Base-by-base conservation (phyloP, 1,284 basidiomycete genomes). In the Lentinus polychrous region DNA sequence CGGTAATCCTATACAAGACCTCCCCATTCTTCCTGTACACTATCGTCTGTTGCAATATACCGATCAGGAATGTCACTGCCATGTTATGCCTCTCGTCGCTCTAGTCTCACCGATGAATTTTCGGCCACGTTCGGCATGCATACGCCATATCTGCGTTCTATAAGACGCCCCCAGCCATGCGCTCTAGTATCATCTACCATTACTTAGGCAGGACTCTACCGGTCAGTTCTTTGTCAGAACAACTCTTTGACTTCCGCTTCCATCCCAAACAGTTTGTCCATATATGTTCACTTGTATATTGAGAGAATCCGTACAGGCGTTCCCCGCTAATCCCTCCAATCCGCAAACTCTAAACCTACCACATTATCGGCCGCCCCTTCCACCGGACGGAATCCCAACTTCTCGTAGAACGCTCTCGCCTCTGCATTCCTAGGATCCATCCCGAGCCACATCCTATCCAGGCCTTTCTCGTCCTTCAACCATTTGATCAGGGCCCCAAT, bases 371-470 rank as follows among this genome's bases (percentile, higher is more conserved):
- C 66, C 17, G 71, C 73, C 0, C 74, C 77, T 36, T 72, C 71
- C 49, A 83, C 70, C 18, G 55, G 59, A 17, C 66, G 64, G 59
- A 84, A 85, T 3, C 79, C 80, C 46, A 85, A 43, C 49, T 65
- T 68, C 49, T 65, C 63, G 57, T 86, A 85, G 60, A 84, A 85
- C 50, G 56, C 64, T 56, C 67, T 73, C 34, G 79, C 82, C n/a
- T 64, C 66, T 14, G 61, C 64, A 61, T 86, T 85, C 54, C 72
- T 67, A 23, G 74, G 70, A 60, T 83, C 79, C 57, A 83, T 58
- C 8, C 81, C 81, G 15, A 85, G 59, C 79, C 81, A 84, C 17
- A 85, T 57, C 2, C 71, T 68, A n/a, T 66, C 61, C 34, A 80
- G 51, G 35, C 74, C 74, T 53, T 71, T 63, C 43, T 62, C 57